Evolutionary conservation across 2,329 filamentous ascomycete species (phyloP).

Genomic region (Huntiella moniliformis): DNA sequence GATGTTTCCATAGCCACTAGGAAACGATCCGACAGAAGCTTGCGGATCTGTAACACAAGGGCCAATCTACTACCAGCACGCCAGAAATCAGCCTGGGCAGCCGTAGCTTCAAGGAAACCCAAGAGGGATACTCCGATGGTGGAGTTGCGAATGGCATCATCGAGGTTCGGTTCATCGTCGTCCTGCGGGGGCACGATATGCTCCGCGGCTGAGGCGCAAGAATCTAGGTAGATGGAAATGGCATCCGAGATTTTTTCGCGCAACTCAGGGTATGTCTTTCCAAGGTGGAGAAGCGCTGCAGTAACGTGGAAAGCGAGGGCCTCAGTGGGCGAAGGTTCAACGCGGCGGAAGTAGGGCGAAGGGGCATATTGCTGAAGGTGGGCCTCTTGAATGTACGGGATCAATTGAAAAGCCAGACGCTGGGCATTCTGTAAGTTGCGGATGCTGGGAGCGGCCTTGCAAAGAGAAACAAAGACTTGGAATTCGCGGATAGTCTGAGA

Average conservation of each 20-base stretch:
- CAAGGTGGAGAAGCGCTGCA: conserved; percentile 63
- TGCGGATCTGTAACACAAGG: conserved; percentile 51
- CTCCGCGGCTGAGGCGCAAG: conserved; percentile 45
- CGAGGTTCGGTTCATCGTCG: conserved; percentile 38
- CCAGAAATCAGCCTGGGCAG: conserved; percentile 68
- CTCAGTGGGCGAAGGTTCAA: conserved; percentile 82
- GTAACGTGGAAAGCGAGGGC: conserved; percentile 62
- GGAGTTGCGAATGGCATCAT: conserved; percentile 49
- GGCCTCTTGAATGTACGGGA: conserved; percentile 70
- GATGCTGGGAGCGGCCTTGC: conserved; percentile 68
- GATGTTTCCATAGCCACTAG: conserved; percentile 74
- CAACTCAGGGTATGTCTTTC: conserved; percentile 50
- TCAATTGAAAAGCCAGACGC: conserved; percentile 59
- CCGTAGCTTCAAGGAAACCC: conserved; percentile 72
- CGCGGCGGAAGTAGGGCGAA: conserved; percentile 64
- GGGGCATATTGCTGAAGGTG: conserved; percentile 59
- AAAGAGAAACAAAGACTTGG: conserved; percentile 77
- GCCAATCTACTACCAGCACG: conserved; percentile 50
- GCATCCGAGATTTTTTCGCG: conserved; percentile 46
- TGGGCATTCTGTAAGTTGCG: conserved; percentile 53
- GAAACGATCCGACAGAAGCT: conserved; percentile 66
- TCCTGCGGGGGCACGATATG: conserved; percentile 32
- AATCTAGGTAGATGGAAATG: conserved; percentile 53
- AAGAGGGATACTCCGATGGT: conserved; percentile 71
- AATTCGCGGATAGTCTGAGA: conserved; percentile 71